Evolutionary conservation across 495 filamentous ascomycete species (phyloP), one percentile per base, ranked within the genome.

Genomic region (Penicillium crystallinum): DNA sequence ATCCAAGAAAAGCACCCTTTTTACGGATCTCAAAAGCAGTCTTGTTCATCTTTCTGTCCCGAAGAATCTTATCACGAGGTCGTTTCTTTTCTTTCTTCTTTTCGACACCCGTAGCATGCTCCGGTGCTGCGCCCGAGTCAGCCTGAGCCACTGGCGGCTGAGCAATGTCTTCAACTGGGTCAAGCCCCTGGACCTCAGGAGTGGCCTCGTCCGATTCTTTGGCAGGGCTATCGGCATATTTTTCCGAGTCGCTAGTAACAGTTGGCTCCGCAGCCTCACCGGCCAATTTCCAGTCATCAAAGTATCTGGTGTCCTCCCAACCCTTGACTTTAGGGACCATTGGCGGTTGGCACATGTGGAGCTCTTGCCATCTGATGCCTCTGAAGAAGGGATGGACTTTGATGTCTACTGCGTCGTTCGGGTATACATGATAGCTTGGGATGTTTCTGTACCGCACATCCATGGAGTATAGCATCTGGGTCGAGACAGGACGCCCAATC

Each of bases 291-390:
- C 86, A 85, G 45, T 92, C 87, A 45, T 95, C 87, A 55, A 96
- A 96, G 64, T 95, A 96, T 50, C 87, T 85, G 11, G 90, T 96
- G 56, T 96, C 90, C 52, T 92, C 90, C 59, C 79, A 76, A 21
- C 76, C 72, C 29, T 73, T 77, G 27, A 95, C 83, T 34, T 76
- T 69, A 3, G 92, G 92, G 6, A 95, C 74, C 54, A 89, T 87
- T 4, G 91, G 92, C 10, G 92, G 90, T 30, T 73, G 66, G 44
- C 79, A 75, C 14, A 79, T 61, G 59, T 91, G 89, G 23, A 89
- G 68, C 0, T 75, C 72, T 21, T 84, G 81, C 88, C 88, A 91
- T 14, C 75, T 74, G 22, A 87, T 79, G 11, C 77, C 77, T 50
- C 73, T 71, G 64, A 90, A 90, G 74, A 87, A 91, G 35, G 80